Evolutionary conservation across 495 filamentous ascomycete genomes (phyloP), one percentile per base, ranked within the genome.

Genomic region (Pseudotulostoma volvatum): DNA sequence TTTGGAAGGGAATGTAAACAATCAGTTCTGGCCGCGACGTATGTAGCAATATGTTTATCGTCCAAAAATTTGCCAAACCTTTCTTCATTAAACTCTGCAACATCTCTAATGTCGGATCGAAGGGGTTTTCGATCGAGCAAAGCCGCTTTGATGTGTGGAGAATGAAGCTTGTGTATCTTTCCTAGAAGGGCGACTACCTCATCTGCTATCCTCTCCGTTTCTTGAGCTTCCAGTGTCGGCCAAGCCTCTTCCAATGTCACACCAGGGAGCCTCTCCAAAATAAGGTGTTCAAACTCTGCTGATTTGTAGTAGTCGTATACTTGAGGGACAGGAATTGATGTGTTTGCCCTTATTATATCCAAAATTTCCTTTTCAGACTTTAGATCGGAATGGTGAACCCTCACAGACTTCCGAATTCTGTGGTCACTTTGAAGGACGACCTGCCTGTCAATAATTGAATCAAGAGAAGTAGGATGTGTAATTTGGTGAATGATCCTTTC

Each of bases 381-480:
- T 3, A 18, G 30, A 44, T 17, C 5, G 18, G 31, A 47, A 30
- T 38, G 42, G 42, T 38, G 49, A 37, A 31, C 31, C 48, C 34
- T 42, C 18, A 40, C 35, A 31, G 38, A 66, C 71, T 37, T 68
- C 76, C 74, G 74, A 76, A 47, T 78, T 40, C 9, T 40, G 2
- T 33, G 9, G 14, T 40, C 38, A 38, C 2, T 5, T 13, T 34
- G 33, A 34, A 34, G 33, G 18, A 34, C 33, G 1, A 34, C 33
- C 33, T 34, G 33, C 7, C 33, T 14, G 13, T 34, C 13, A 1
- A 34, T 1, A 34, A 34, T 34, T 34, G 33, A 34, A 4, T 34
- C 33, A 34, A 5, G 4, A 34, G 7, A 34, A 5, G 7, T 7
- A 7, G 33, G 33, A 13, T 34, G 33, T 34, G 13, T 34, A 13